phyloP scores from a whole-genome alignment of 192 early-diverging fungal genomes.

The Helicostylum pulchrum region DNA sequence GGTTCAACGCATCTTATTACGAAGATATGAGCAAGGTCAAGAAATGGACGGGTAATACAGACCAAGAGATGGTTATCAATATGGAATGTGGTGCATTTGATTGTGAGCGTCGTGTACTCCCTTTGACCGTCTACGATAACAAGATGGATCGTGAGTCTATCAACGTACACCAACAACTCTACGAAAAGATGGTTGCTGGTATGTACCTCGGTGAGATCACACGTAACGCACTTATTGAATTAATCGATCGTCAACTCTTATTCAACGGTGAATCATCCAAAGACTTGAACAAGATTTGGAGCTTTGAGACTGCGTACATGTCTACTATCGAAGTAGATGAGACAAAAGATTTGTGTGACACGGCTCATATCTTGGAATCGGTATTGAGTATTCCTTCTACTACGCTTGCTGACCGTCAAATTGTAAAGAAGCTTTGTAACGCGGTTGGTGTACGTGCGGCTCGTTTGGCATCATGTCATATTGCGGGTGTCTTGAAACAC shows the following conservation, averaged over 20 bases:
- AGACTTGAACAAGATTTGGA: conserved; percentile 65
- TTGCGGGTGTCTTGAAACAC: conserved; percentile 68
- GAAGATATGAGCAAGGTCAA: conserved; percentile 43
- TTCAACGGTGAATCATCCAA: conserved; percentile 64
- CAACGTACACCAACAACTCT: conserved; percentile 80
- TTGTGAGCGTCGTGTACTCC: conserved; percentile 70
- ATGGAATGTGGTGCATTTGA: conserved; percentile 95
- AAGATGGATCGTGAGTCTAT: conserved; percentile 77
- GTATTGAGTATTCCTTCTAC: conserved; percentile 62
- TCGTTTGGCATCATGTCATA: conserved; percentile 67
- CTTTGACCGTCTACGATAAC: conserved; percentile 80
- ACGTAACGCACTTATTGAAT: conserved; percentile 69
- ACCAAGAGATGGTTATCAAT: conserved; percentile 82
- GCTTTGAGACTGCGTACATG: conserved; percentile 77
- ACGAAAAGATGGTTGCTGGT: conserved; percentile 93
- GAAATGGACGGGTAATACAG: conserved; percentile 33
- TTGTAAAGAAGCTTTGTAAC: conserved; percentile 74
- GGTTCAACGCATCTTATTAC: conserved; percentile 80
- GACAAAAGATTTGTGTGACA: conserved; percentile 55
- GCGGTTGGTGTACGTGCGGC: conserved; percentile 82
- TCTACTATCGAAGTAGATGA: conserved; percentile 68
- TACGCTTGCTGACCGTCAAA: conserved; percentile 75
- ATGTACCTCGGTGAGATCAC: conserved; percentile 92
- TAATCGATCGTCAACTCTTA: conserved; percentile 74
- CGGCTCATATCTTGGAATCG: conserved; percentile 67